phyloP scores from a whole-genome alignment of 2,329 filamentous ascomycete species.

The Pestalotiopsis sp. region DNA sequence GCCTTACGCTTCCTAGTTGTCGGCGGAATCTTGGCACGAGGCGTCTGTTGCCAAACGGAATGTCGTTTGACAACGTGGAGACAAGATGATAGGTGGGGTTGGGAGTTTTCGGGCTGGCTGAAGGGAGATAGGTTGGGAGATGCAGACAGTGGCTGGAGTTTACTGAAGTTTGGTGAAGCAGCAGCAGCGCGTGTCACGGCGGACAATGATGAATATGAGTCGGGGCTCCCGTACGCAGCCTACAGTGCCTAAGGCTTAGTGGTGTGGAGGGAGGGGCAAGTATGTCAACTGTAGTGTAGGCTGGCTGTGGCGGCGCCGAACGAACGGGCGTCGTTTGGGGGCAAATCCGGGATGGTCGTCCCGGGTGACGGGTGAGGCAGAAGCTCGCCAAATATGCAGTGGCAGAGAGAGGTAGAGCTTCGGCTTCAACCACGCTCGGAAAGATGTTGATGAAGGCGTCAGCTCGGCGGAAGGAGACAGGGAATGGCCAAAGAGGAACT shows the following conservation, averaged over 20 bases:
- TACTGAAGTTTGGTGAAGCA: not conserved
- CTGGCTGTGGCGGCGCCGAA: not conserved
- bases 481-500: not conserved
- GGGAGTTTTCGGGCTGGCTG: not conserved
- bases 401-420: too few relatives aligned
- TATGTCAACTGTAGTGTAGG: not conserved
- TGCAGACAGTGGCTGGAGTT: not conserved
- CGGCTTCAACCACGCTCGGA: too few relatives aligned
- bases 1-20: conserved; percentile 63
- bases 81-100: not conserved
- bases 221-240: not conserved
- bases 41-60: conserved; percentile 19
- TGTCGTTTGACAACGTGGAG: conserved; percentile 6
- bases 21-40: conserved; percentile 57
- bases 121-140: not conserved
- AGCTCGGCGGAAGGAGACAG: too few relatives aligned
- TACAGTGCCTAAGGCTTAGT: not conserved
- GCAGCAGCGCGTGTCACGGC: not conserved
- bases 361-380: too few relatives aligned
- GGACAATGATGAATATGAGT: not conserved
- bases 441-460: too few relatives aligned
- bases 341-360: not conserved
- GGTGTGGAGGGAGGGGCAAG: not conserved
- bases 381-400: too few relatives aligned
- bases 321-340: not conserved